These are phyloP conservation scores for Blastobotrys capitulatus DNA, from an alignment of 1,139 yeast genomes.

Conservation along the genomic window DNA sequence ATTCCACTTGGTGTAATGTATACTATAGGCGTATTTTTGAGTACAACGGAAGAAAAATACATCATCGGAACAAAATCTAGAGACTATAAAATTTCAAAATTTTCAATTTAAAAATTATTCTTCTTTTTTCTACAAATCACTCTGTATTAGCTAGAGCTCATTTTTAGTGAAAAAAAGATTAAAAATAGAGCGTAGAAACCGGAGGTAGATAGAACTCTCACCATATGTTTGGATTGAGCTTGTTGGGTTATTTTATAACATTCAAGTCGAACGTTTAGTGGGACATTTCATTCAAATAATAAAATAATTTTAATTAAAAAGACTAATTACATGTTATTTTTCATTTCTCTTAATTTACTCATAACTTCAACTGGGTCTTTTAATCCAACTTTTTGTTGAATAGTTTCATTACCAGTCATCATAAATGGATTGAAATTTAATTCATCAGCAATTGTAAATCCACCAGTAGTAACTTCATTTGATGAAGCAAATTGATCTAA, in stretches of 20 bases:
- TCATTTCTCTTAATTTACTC: conserved; percentile 63
- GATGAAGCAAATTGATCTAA: conserved; percentile 47
- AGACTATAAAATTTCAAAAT: neutral
- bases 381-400: conserved; percentile 45
- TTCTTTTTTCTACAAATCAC: conserved; percentile 31
- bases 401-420: conserved; percentile 58
- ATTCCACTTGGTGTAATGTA: too few species aligned
- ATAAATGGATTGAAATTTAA: conserved; percentile 81
- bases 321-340: conserved; percentile 44
- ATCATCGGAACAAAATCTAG: neutral
- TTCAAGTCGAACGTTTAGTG: neutral
- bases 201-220: conserved; percentile 44
- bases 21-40: neutral
- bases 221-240: neutral
- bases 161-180: conserved; percentile 32
- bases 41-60: neutral
- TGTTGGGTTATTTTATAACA: neutral
- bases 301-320: neutral
- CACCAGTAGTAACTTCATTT: conserved; percentile 76
- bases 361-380: conserved; percentile 49
- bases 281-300: neutral
- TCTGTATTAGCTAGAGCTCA: conserved; percentile 55
- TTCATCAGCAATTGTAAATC: conserved; percentile 81
- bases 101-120: too few species aligned
- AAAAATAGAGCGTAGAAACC: conserved; percentile 61